phyloP scores from a whole-genome alignment of 257 asterid species.

The Ajuga chamaepitys region DNA sequence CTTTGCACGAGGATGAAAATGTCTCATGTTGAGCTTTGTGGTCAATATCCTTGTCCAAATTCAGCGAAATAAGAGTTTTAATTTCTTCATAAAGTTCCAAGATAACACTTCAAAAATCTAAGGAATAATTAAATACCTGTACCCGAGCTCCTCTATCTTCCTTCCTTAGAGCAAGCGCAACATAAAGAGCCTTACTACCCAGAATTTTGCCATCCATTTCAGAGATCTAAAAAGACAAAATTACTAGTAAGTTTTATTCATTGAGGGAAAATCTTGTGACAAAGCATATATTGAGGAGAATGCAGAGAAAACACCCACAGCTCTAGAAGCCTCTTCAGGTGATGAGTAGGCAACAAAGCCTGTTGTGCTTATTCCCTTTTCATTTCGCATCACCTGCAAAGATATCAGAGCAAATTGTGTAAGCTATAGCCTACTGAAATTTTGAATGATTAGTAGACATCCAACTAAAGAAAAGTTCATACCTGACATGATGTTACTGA shows the following conservation, averaged over 20 bases:
- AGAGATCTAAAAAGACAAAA: conserved; percentile 30
- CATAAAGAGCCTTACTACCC: conserved; percentile 55
- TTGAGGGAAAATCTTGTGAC: neutral
- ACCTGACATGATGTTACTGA: conserved; percentile 70
- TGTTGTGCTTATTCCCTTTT: conserved; percentile 57
- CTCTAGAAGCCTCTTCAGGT: conserved; percentile 71
- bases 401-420: conserved; percentile 4
- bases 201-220: conserved; percentile 63
- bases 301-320: conserved; percentile 33
- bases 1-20: conserved; percentile 61
- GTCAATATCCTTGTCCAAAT: conserved; percentile 70
- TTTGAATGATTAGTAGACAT: neutral
- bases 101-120: neutral
- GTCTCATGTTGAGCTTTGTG: conserved; percentile 64
- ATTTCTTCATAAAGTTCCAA: neutral
- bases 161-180: conserved; percentile 65
- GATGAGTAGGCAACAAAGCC: conserved; percentile 68
- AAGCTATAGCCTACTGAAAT: neutral
- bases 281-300: neutral
- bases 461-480: neutral
- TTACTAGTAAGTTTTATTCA: neutral
- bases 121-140: conserved; percentile 39
- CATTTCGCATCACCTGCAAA: conserved; percentile 61
- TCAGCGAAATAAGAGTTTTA: conserved; percentile 23
- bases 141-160: conserved; percentile 67